Percentiles rank a stretch among this genome's conserved stretches.
Evolutionary conservation across 495 filamentous ascomycete genomes (phyloP).

Genomic region (Neurospora sp.): DNA sequence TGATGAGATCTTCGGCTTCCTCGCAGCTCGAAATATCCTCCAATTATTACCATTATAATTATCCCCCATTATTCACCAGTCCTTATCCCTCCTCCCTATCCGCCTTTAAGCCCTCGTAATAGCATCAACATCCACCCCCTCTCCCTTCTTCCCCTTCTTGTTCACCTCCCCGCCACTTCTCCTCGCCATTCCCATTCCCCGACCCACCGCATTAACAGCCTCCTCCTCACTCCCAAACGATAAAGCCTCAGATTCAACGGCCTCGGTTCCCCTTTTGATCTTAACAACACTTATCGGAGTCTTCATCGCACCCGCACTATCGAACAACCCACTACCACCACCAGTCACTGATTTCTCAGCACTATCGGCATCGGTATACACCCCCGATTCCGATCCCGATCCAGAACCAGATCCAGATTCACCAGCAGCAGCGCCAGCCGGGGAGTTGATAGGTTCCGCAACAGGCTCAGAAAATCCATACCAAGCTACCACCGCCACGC

Average conservation of each 20-base stretch:
- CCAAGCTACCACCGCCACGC: conserved; percentile 57
- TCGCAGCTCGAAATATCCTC: not conserved
- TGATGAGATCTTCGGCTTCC: not conserved
- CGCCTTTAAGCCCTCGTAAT: not conserved
- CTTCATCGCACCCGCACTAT: not conserved
- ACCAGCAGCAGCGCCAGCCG: not conserved
- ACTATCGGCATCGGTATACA: not conserved
- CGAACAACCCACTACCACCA: not conserved
- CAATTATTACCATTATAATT: not conserved
- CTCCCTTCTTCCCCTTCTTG: not conserved
- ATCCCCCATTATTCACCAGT: not conserved
- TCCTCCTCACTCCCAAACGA: not conserved
- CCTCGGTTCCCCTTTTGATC: not conserved
- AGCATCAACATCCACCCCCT: not conserved
- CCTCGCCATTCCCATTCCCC: not conserved
- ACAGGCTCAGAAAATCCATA: conserved; percentile 43
- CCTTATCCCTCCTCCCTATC: not conserved
- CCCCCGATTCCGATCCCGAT: not conserved
- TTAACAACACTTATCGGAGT: not conserved
- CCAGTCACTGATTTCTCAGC: not conserved
- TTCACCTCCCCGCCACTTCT: not conserved
- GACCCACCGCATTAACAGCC: not conserved
- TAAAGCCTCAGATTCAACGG: not conserved
- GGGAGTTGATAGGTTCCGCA: not conserved
- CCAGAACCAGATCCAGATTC: not conserved